Conservation (phyloP, 2,329 filamentous ascomycete genomes). For the Fusarium citri region DNA sequence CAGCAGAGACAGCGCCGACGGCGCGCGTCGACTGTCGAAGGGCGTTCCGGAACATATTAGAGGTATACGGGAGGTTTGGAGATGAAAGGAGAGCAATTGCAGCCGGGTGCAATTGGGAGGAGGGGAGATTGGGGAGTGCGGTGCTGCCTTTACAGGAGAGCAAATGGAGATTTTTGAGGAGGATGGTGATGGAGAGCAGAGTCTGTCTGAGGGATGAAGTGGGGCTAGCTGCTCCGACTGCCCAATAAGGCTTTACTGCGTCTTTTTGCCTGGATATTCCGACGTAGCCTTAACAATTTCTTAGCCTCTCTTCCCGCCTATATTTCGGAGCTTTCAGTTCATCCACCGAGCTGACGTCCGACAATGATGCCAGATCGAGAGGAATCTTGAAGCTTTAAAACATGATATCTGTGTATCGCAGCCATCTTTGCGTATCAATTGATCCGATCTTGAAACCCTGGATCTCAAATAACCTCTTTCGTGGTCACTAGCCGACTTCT, state of each 20-base stretch:
- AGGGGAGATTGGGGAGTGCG: conserved; percentile 68
- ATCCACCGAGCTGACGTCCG: conserved; percentile 36
- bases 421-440: conserved; percentile 21
- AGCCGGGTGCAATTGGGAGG: conserved; percentile 69
- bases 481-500: conserved; percentile 32
- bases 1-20: conserved; percentile 92
- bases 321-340: conserved; percentile 44
- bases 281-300: conserved; percentile 55
- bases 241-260: conserved; percentile 53
- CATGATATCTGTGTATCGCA: neutral
- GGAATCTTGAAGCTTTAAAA: neutral
- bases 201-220: conserved; percentile 57
- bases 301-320: conserved; percentile 42
- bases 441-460: conserved; percentile 15
- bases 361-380: conserved; percentile 7
- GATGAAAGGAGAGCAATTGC: conserved; percentile 71
- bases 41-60: conserved; percentile 96
- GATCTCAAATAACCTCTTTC: conserved; percentile 11
- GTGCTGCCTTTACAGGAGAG: conserved; percentile 61
- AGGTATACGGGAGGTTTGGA: conserved; percentile 65
- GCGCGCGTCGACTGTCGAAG: conserved; percentile 96
- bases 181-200: conserved; percentile 56
- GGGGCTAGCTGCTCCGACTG: conserved; percentile 50
- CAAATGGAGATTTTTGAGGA: conserved; percentile 60
- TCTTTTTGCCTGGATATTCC: conserved; percentile 56